These are phyloP conservation scores for Tuber borchii DNA, from an alignment of 495 filamentous ascomycete species.

Conservation along the genomic window DNA sequence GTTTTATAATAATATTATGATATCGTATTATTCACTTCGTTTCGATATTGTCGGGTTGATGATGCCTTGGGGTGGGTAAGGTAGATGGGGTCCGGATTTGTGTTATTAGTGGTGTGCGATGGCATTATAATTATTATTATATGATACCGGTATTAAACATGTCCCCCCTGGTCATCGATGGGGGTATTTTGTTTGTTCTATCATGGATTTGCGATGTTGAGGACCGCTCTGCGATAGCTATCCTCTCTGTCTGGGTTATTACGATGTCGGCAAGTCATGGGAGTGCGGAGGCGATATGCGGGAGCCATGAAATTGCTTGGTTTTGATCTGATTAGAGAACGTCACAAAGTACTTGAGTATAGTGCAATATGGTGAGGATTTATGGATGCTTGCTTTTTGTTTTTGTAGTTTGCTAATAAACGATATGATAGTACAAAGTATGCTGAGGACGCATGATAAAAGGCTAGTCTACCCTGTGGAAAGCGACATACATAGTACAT, in stretches of 20 bases:
- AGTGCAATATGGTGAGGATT: background rate
- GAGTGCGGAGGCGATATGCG: background rate
- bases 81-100: background rate
- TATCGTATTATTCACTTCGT: background rate
- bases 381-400: background rate
- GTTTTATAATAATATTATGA: background rate
- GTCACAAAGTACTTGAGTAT: background rate
- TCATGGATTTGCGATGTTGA: background rate
- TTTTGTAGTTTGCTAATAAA: background rate
- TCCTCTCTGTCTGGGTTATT: background rate
- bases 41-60: background rate
- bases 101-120: background rate
- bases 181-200: background rate
- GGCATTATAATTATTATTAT: too few species aligned
- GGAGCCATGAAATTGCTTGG: background rate
- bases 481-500: background rate
- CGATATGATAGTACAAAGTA: background rate
- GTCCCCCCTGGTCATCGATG: background rate
- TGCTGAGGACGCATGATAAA: background rate
- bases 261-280: background rate
- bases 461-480: background rate
- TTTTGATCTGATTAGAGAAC: background rate
- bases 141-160: background rate
- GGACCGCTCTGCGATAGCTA: background rate
- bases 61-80: background rate